These are phyloP conservation scores for Penicillium freii DNA, from an alignment of 2,329 filamentous ascomycete species.

Conservation along the genomic window DNA sequence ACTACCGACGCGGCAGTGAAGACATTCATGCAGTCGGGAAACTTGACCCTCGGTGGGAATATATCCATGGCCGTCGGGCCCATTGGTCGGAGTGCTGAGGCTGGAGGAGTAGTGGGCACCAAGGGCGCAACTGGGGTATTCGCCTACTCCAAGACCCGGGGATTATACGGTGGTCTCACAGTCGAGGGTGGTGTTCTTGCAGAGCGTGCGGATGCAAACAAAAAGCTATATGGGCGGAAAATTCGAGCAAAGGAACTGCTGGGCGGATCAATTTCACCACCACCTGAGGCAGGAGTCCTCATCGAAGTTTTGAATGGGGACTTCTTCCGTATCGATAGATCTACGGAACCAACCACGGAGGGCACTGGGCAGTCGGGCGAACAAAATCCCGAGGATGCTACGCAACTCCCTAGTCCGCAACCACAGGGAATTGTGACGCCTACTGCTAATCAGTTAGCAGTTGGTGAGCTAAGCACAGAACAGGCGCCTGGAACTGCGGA, in stretches of 20 bases:
- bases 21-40: constrained; percentile 87
- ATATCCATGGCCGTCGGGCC: constrained; percentile 95
- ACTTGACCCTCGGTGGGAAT: constrained; percentile 89
- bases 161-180: constrained; percentile 88
- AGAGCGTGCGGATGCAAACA: constrained; percentile 91
- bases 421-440: not conserved
- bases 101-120: constrained; percentile 87
- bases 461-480: not conserved
- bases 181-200: constrained; percentile 89
- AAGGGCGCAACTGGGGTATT: constrained; percentile 88
- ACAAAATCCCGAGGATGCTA: not conserved
- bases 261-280: constrained; percentile 71
- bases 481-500: not conserved
- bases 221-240: constrained; percentile 84
- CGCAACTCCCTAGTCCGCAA: not conserved
- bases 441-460: not conserved
- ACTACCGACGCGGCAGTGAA: constrained; percentile 87
- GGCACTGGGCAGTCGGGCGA: not conserved
- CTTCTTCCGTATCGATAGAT: not conserved
- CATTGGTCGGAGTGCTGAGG: constrained; percentile 89
- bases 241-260: constrained; percentile 79
- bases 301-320: constrained; percentile 70
- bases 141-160: constrained; percentile 96
- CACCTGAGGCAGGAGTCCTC: constrained; percentile 76
- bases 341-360: not conserved